phyloP scores from a whole-genome alignment of 139 green algal species.

The Chlorella sp. region DNA sequence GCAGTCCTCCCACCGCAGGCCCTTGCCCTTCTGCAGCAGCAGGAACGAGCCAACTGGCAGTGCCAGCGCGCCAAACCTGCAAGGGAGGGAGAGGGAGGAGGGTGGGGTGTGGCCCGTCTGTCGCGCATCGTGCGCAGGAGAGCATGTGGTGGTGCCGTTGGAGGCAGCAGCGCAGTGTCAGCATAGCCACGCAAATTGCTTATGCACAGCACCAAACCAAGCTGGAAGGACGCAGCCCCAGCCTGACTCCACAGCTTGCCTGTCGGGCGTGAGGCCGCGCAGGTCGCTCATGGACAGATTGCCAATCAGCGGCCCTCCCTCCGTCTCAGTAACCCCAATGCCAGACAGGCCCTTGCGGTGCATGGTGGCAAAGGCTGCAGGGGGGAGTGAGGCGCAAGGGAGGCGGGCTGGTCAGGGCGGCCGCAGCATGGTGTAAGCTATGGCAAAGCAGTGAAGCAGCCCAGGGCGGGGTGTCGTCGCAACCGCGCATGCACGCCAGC shows the following conservation, averaged over 20 bases:
- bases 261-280: conserved; percentile 40
- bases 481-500: too few relatives aligned
- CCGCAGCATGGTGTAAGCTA: too few relatives aligned
- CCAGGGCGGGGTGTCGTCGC: too few relatives aligned
- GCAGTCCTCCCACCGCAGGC: conserved; percentile 33
- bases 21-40: conserved; percentile 9
- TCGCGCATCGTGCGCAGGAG: too few relatives aligned
- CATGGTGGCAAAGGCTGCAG: conserved; percentile 36
- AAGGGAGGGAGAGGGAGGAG: not conserved
- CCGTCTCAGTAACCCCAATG: conserved; percentile 12
- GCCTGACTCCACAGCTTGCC: too few relatives aligned
- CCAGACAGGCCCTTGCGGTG: conserved; percentile 32
- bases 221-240: too few relatives aligned
- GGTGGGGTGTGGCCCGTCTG: not conserved
- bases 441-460: too few relatives aligned
- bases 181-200: too few relatives aligned
- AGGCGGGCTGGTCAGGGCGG: too few relatives aligned
- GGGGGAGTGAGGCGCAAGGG: not conserved
- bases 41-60: conserved; percentile 45
- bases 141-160: too few relatives aligned
- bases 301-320: conserved; percentile 23
- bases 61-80: conserved; percentile 48
- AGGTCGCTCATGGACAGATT: conserved; percentile 43
- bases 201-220: too few relatives aligned
- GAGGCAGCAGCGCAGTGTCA: too few relatives aligned